Base-by-base conservation (phyloP, 805 yeast genomes). In the Yarrowia osloensis region DNA sequence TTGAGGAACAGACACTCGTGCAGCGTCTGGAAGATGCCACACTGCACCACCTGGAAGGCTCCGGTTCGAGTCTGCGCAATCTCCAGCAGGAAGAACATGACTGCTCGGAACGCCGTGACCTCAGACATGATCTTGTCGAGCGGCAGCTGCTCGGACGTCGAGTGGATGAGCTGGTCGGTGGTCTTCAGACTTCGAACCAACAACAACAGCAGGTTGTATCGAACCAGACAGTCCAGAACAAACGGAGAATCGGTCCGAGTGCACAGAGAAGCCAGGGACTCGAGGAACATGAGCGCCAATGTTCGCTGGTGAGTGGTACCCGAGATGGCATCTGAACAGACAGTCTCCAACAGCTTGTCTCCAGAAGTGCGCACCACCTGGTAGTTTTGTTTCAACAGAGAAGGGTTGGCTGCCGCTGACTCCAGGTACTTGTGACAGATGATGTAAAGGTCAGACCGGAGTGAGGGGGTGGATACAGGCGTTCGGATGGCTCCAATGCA, bases 401-500 rank as follows among this genome's bases (percentile, higher is more conserved):
- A 68, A 11, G 57, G 39, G 19, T 66, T 50, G 8, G 68, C 65
- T 5, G 59, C 59, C 15, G 68, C 29, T 2, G 54, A 24, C 54
- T 61, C 66, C 67, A 93, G 75, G 70, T 86, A 90, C 71, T 84
- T 86, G 74, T 86, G 88, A 44, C 88, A 84, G 70, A 93, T 77
- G 9, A 89, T 85, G 76, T 94, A 94, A 52, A 94, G 80, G 73
- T 92, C 95, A 0, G 96, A 85, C 63, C 98, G 84, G 49, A 93
- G 80, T 0, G 81, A 75, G 4, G 89, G 81, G 0, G 92, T 85
- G 0, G 96, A 82, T 44, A 84, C 81, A 1, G 97, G 86, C 49
- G 90, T 84, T 66, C 85, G 80, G 2, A 94, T 84, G 4, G 97
- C 96, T 67, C 83, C 81, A 26, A 91, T 79, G 68, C 96, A 86